phyloP scores from a whole-genome alignment of 2,329 filamentous ascomycete genomes.

The Periglandula ipomoeae region DNA sequence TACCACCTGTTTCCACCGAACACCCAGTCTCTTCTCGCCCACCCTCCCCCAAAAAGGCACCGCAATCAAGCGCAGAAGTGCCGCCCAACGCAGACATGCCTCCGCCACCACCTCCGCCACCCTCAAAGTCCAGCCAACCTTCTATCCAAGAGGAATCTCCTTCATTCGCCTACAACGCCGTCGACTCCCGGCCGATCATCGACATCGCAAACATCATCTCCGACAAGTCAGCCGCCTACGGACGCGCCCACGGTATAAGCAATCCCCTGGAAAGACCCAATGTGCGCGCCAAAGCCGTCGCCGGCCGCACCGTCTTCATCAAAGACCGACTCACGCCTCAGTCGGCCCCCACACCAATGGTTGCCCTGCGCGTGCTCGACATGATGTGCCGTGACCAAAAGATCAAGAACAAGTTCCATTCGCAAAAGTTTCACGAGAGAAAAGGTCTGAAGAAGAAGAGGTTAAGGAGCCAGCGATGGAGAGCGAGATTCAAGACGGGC shows the following conservation, averaged over 20 bases:
- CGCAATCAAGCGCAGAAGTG: not conserved
- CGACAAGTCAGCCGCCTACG: constrained; percentile 18
- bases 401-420: constrained; percentile 43
- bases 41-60: not conserved
- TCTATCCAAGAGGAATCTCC: not conserved
- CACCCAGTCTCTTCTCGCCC: not conserved
- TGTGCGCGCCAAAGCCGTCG: constrained; percentile 23
- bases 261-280: constrained; percentile 20
- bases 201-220: constrained; percentile 28
- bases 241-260: constrained; percentile 11
- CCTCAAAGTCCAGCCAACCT: not conserved
- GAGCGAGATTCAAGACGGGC: constrained; percentile 55
- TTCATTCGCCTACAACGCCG: constrained; percentile 11
- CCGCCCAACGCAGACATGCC: constrained; percentile 11
- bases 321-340: constrained; percentile 18
- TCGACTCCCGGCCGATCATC: constrained; percentile 13
- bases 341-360: constrained; percentile 30
- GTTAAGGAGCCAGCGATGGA: constrained; percentile 59
- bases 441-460: constrained; percentile 71
- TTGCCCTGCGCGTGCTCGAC: constrained; percentile 34
- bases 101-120: constrained; percentile 13
- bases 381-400: constrained; percentile 40
- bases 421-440: constrained; percentile 66
- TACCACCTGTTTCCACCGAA: constrained; percentile 7
- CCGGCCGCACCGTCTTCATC: constrained; percentile 30